phyloP scores from a whole-genome alignment of 331 rosid species.

The Acacia concinna region DNA sequence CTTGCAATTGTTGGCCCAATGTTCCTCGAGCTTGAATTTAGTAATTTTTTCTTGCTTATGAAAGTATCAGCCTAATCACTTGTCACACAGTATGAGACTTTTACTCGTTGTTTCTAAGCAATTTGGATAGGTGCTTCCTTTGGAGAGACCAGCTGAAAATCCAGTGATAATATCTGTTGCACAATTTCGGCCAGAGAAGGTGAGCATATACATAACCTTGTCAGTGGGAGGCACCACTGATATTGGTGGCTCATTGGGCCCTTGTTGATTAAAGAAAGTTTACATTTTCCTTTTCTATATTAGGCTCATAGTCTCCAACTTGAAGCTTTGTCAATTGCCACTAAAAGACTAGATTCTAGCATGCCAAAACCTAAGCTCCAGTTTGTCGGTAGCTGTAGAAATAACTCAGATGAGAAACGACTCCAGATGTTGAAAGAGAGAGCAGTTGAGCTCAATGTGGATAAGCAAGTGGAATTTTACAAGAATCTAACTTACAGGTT shows the following conservation, averaged over 20 bases:
- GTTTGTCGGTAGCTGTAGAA: constrained; percentile 96
- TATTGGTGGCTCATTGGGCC: constrained; percentile 48
- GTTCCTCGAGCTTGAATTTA: neutral
- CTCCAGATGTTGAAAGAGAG: constrained; percentile 60
- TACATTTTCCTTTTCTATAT: constrained; percentile 30
- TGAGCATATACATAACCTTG: constrained; percentile 58
- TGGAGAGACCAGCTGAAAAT: constrained; percentile 61
- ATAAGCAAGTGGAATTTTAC: constrained; percentile 70
- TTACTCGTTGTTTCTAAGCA: constrained; percentile 5
- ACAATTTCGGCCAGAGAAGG: constrained; percentile 99
- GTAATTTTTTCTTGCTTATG: neutral
- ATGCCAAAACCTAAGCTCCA: constrained; percentile 76
- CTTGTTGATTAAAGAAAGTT: constrained; percentile 33
- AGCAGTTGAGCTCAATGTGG: constrained; percentile 72
- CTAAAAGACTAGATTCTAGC: constrained; percentile 56
- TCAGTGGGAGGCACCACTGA: constrained; percentile 44
- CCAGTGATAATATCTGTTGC: constrained; percentile 83
- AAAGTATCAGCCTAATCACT: neutral
- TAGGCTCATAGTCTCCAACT: constrained; percentile 95
- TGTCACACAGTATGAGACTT: constrained; percentile 12
- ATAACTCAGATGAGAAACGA: constrained; percentile 81
- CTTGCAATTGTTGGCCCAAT: neutral
- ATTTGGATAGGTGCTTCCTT: constrained; percentile 65
- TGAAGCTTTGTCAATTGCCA: constrained; percentile 81
- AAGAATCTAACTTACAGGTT: constrained; percentile 83